Evolutionary conservation across 2,329 filamentous ascomycete genomes (phyloP), one percentile per base, ranked within the genome.

Genomic region (Fusarium armeniacum): DNA sequence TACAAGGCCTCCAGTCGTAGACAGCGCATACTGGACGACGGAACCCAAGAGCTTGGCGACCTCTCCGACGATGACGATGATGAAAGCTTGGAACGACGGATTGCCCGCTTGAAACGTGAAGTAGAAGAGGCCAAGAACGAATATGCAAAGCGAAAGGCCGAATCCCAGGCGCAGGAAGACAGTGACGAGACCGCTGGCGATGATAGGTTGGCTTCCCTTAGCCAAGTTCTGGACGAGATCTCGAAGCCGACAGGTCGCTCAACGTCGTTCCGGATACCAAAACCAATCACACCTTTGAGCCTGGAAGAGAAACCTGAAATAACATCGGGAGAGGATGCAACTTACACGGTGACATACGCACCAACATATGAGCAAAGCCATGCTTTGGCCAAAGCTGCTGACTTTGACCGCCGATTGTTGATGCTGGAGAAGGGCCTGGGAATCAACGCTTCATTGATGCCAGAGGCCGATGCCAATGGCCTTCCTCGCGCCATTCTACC

Each of bases 401-500:
- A 96, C 67, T 98, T 99, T 75, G 95, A 98, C 77, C 86, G 88
- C 32, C 89, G 96, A 7, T 87, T 99, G 22, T 83, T 91, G 4
- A 83, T 91, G 32, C 83, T 99, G 49, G 96, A 99, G 82, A 89
- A 89, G 71, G 87, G 90, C 2, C 86, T 99, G 30, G 96, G 96
- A 12, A 86, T 97, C 50, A 91, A 89, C 41, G 89, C 90, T 24
- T 88, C 90, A 1, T 86, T 89, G 13, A 83, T 92, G 69, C 86
- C 91, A 1, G 89, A 90, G 71, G 81, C 86, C 33, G 89, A 85
- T 69, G 80, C 85, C 3, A 85, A 88, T 58, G 84, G 85, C 18
- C 76, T 87, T 6, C 85, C 87, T 15, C 83, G 87, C 49, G 92
- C 95, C 30, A 90, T 99, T 43, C 85, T 98, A 20, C 93, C 93